A percentile compares a stretch with the other conserved stretches of the same genome.
These are phyloP conservation scores for Candida endomychidarum DNA, from an alignment of 805 yeast genomes.

Conservation along the genomic window DNA sequence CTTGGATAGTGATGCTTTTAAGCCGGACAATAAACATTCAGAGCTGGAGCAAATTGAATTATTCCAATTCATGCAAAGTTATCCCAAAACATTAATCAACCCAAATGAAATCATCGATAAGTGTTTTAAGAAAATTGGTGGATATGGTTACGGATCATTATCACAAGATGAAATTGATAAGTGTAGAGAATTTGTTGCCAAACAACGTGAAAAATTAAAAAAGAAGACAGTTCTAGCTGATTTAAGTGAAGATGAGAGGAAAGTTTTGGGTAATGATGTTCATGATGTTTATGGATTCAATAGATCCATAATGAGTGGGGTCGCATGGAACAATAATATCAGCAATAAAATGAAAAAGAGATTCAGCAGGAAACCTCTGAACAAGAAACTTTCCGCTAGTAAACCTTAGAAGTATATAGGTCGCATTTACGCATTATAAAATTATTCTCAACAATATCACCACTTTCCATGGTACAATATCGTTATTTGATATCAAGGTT, in stretches of 20 bases:
- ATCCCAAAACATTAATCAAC: conserved; percentile 69
- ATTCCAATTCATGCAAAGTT: conserved; percentile 82
- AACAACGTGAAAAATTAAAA: conserved; percentile 48
- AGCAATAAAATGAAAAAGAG: conserved; percentile 52
- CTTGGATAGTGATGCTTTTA: conserved; percentile 59
- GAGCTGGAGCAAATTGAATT: conserved; percentile 49
- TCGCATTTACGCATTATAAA: conserved; percentile 5
- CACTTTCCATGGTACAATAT: conserved; percentile 28
- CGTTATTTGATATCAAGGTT: conserved; percentile 53
- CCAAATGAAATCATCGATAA: conserved; percentile 69
- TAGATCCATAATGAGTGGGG: conserved; percentile 50
- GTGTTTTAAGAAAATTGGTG: conserved; percentile 71
- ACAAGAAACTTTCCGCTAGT: background rate
- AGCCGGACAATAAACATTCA: conserved; percentile 19
- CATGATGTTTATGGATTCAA: conserved; percentile 48
- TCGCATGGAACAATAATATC: conserved; percentile 62
- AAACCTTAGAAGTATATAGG: background rate
- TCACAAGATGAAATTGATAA: conserved; percentile 80
- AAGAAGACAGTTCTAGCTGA: conserved; percentile 31
- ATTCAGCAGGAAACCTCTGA: conserved; percentile 20
- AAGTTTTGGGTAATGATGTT: conserved; percentile 32
- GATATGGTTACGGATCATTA: conserved; percentile 63
- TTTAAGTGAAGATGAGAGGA: conserved; percentile 41
- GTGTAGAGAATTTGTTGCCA: conserved; percentile 75
- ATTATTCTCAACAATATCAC: background rate